phyloP scores from a whole-genome alignment of 192 early-diverging fungal species.

The Coemansia asiatica region DNA sequence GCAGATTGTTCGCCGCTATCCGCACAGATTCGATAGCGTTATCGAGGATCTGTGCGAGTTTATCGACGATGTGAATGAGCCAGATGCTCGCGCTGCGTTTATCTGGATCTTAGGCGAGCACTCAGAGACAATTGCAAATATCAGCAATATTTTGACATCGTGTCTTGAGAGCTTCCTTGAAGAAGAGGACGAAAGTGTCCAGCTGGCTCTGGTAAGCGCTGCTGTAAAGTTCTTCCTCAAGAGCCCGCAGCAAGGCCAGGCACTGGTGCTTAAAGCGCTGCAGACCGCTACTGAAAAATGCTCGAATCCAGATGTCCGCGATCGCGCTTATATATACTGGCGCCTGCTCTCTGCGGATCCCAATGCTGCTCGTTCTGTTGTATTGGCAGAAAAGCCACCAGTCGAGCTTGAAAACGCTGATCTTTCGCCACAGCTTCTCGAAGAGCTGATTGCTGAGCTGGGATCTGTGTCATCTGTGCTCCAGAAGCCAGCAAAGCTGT shows the following conservation, averaged over 20 bases:
- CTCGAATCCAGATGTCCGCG: slow-evolving; percentile 94
- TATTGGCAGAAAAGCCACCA: slow-evolving; percentile 85
- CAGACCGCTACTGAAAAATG: slow-evolving; percentile 84
- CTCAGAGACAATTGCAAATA: slow-evolving; percentile 84
- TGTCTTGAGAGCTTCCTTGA: slow-evolving; percentile 82
- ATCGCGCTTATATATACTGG: slow-evolving; percentile 98
- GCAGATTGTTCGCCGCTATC: slow-evolving; percentile 96
- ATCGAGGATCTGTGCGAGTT: slow-evolving; percentile 88
- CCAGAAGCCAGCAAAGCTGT: slow-evolving; percentile 82
- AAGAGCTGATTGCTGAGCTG: slow-evolving; percentile 86
- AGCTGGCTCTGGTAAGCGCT: slow-evolving; percentile 88
- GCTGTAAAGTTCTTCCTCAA: slow-evolving; percentile 95
- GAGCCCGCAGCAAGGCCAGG: slow-evolving; percentile 79
- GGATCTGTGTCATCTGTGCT: slow-evolving; percentile 90
- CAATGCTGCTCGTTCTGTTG: slow-evolving; percentile 87
- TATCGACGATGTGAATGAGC: slow-evolving; percentile 85
- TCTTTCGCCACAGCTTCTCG: slow-evolving; percentile 73
- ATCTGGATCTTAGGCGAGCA: slow-evolving; percentile 99
- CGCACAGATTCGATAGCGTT: slow-evolving; percentile 79
- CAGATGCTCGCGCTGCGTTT: slow-evolving; percentile 85
- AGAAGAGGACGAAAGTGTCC: slow-evolving; percentile 83
- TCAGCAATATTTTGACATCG: slow-evolving; percentile 69
- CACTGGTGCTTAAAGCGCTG: slow-evolving; percentile 82
- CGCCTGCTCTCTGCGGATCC: slow-evolving; percentile 91
- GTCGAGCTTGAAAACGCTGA: slow-evolving; percentile 68